A percentile compares a stretch with the other conserved stretches of the same genome.
These are phyloP conservation scores for Parascedosporium putredinis DNA, from an alignment of 2,329 filamentous ascomycete genomes.

Conservation along the genomic window DNA sequence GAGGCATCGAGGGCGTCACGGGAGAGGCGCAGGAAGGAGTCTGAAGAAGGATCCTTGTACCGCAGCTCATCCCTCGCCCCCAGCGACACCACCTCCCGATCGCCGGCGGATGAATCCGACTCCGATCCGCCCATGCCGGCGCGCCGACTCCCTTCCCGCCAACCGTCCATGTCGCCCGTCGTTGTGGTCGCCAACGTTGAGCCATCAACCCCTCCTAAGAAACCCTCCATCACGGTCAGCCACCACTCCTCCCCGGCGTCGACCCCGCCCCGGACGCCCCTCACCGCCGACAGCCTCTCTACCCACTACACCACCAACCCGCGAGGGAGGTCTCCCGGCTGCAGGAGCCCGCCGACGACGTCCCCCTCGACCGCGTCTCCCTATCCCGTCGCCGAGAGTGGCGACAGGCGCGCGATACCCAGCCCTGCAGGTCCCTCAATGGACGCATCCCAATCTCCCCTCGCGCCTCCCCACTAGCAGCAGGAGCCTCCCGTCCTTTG, in stretches of 20 bases:
- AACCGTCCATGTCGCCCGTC: slow-evolving; percentile 23
- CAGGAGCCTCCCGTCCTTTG: slow-evolving; percentile 14
- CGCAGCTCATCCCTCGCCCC: background rate
- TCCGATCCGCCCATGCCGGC: background rate
- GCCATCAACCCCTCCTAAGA: slow-evolving; percentile 16
- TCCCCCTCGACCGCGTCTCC: slow-evolving; percentile 18
- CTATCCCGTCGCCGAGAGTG: slow-evolving; percentile 23
- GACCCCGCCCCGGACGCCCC: slow-evolving; percentile 15
- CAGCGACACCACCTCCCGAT: background rate
- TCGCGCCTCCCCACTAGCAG: background rate
- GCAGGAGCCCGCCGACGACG: background rate
- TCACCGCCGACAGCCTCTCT: slow-evolving; percentile 18
- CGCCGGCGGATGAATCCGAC: slow-evolving; percentile 2
- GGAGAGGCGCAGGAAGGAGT: slow-evolving; percentile 11
- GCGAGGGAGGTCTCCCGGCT: slow-evolving; percentile 5
- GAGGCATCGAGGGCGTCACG: slow-evolving; percentile 21
- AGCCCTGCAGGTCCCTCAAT: background rate
- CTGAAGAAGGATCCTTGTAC: background rate
- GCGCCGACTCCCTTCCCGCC: background rate
- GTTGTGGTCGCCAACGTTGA: slow-evolving; percentile 29
- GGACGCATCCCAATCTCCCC: background rate
- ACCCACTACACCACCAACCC: slow-evolving; percentile 18
- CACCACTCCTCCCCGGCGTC: background rate
- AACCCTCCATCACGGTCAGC: slow-evolving; percentile 16
- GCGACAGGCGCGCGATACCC: background rate